Conservation (phyloP, 768 basidiomycete genomes). For the Daedaleopsis nitida region DNA sequence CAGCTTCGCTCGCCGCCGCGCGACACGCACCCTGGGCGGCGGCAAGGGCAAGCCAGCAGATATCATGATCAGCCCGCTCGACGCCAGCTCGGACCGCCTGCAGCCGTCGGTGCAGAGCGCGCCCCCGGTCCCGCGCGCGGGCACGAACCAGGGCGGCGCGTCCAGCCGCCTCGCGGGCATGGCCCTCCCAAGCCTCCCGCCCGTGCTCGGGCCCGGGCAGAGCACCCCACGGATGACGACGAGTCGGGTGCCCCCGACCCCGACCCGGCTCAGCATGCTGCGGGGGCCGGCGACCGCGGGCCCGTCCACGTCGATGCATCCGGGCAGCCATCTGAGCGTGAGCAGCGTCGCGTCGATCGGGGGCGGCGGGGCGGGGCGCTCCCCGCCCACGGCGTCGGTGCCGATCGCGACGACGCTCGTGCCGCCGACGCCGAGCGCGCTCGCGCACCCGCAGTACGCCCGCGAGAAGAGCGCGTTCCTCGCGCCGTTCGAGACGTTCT, state of each 20-base stretch:
- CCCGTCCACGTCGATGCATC: slow-evolving; percentile 7
- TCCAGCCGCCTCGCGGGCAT: slow-evolving; percentile 50
- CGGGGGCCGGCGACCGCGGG: slow-evolving; percentile 29
- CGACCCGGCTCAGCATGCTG: slow-evolving; percentile 60
- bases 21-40: slow-evolving; percentile 58
- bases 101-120: slow-evolving; percentile 77
- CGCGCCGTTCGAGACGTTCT: slow-evolving; percentile 81
- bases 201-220: slow-evolving; percentile 42
- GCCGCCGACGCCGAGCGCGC: slow-evolving; percentile 68
- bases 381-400: slow-evolving; percentile 61
- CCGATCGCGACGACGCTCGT: slow-evolving; percentile 68
- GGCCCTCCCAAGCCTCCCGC: slow-evolving; percentile 67
- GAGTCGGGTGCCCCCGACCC: slow-evolving; percentile 72
- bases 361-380: slow-evolving; percentile 34
- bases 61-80: slow-evolving; percentile 74
- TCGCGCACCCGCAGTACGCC: slow-evolving; percentile 60
- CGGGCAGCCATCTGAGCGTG: slow-evolving; percentile 2
- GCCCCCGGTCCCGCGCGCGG: slow-evolving; percentile 61
- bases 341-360: slow-evolving; percentile 13
- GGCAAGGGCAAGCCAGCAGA: slow-evolving; percentile 75
- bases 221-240: slow-evolving; percentile 49
- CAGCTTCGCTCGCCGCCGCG: slow-evolving; percentile 76
- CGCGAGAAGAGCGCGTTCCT: slow-evolving; percentile 78
- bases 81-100: slow-evolving; percentile 53
- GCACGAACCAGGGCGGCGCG: slow-evolving; percentile 31